phyloP scores from a whole-genome alignment of 805 yeast species.

The Citeromyces nyonsensis region DNA sequence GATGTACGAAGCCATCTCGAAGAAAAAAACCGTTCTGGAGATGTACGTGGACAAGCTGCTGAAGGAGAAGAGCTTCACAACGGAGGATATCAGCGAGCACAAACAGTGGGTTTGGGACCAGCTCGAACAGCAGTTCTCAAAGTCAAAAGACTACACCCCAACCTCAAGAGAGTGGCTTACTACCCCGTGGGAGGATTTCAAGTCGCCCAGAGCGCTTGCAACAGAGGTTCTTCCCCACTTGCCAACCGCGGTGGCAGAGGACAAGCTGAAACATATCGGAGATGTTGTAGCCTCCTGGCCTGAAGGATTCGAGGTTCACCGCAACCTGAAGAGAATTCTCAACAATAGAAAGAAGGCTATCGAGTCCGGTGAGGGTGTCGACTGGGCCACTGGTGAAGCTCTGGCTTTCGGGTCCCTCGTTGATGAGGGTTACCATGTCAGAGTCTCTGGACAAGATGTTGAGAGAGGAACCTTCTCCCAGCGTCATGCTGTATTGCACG shows the following conservation, averaged over 20 bases:
- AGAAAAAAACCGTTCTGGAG: conserved; percentile 81
- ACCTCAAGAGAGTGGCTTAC: conserved; percentile 95
- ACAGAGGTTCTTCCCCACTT: conserved; percentile 90
- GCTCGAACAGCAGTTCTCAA: conserved; percentile 79
- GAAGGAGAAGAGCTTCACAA: conserved; percentile 77
- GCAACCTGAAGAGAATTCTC: conserved; percentile 90
- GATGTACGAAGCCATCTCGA: conserved; percentile 85
- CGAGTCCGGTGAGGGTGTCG: conserved; percentile 86
- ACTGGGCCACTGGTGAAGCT: conserved; percentile 99
- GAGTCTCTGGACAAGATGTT: conserved; percentile 98
- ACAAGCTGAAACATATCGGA: conserved; percentile 66
- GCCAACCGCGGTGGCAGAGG: conserved; percentile 81
- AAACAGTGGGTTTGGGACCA: conserved; percentile 95
- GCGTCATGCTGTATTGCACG: conserved; percentile 97
- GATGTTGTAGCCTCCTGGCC: conserved; percentile 72
- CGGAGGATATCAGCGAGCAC: conserved; percentile 87
- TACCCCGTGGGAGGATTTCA: conserved; percentile 97
- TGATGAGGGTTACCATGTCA: conserved; percentile 88
- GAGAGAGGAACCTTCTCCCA: conserved; percentile 99
- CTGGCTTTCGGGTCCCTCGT: conserved; percentile 90
- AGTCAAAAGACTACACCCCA: conserved; percentile 82
- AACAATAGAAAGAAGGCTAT: conserved; percentile 68
- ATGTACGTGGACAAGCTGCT: conserved; percentile 69
- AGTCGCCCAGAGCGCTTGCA: conserved; percentile 93
- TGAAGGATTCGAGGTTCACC: conserved; percentile 75